Conservation (phyloP, 306 rosid genomes). For the Ochetophila trinervis region DNA sequence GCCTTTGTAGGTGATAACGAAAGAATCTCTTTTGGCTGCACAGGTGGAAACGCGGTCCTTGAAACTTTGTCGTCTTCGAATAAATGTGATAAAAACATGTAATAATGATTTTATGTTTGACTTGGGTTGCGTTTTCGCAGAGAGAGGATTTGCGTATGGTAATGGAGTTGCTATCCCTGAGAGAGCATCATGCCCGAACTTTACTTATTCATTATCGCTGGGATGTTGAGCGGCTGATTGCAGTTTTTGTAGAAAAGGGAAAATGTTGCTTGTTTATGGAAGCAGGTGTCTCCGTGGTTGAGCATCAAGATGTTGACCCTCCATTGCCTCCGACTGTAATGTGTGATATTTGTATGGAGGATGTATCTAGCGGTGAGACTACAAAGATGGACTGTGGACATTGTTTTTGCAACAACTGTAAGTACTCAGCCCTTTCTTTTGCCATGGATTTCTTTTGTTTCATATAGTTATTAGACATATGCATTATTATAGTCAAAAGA, state of each 20-base stretch:
- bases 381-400: constrained; percentile 94
- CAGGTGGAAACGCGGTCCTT: constrained; percentile 48
- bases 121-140: constrained; percentile 36
- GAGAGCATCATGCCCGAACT: constrained; percentile 81
- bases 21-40: constrained; percentile 68
- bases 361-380: constrained; percentile 50
- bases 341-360: constrained; percentile 84
- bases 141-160: constrained; percentile 82
- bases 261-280: constrained; percentile 46
- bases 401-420: constrained; percentile 86
- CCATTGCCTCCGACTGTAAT: constrained; percentile 25
- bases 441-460: neutral
- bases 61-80: neutral
- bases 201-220: constrained; percentile 81
- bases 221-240: constrained; percentile 77
- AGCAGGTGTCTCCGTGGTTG: constrained; percentile 74
- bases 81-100: neutral
- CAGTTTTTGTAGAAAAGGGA: constrained; percentile 70
- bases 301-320: constrained; percentile 31
- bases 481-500: no score
- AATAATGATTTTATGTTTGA: constrained; percentile 22
- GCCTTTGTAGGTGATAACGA: constrained; percentile 63
- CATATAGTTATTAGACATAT: neutral
- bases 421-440: constrained; percentile 28
- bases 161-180: constrained; percentile 69